Conservation (phyloP, 192 early-diverging fungal genomes). For the Rhizoclosmatium globosum region DNA sequence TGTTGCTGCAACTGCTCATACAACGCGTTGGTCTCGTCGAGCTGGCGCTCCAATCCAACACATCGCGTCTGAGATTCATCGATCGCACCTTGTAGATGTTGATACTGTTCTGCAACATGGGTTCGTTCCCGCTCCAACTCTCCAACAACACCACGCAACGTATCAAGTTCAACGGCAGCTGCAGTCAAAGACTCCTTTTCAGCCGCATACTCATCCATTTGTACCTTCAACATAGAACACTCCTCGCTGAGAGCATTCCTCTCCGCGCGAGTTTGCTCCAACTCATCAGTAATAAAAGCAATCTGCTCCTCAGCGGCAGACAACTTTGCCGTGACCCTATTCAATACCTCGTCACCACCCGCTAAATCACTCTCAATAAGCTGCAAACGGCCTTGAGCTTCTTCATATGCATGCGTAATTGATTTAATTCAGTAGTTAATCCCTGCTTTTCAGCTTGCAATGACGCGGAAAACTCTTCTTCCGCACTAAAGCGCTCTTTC, state of each 20-base stretch:
- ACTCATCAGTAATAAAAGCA: slow-evolving; percentile 3
- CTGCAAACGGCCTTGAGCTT: neutral
- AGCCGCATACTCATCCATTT: slow-evolving; percentile 6
- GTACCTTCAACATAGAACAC: neutral
- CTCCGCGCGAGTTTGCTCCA: neutral
- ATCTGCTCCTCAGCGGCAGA: slow-evolving; percentile 13
- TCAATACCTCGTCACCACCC: slow-evolving; percentile 11
- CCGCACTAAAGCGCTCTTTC: slow-evolving; percentile 28
- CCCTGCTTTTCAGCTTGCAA: slow-evolving; percentile 6
- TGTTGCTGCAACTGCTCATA: neutral
- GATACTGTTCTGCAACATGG: neutral
- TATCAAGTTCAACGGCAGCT: neutral
- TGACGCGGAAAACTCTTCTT: slow-evolving; percentile 22
- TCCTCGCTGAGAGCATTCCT: neutral
- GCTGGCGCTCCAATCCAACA: neutral
- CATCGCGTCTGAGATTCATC: neutral
- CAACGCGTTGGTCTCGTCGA: neutral
- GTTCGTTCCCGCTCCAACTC: slow-evolving; percentile 9
- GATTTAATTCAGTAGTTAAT: neutral
- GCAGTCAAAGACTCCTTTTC: neutral
- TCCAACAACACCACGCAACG: slow-evolving; percentile 6
- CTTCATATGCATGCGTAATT: neutral
- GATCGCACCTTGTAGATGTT: neutral
- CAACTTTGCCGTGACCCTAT: slow-evolving; percentile 27
- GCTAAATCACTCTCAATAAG: neutral